Conservation (phyloP, 176 grass and related monocot genomes). For the Aegilops tauschii region DNA sequence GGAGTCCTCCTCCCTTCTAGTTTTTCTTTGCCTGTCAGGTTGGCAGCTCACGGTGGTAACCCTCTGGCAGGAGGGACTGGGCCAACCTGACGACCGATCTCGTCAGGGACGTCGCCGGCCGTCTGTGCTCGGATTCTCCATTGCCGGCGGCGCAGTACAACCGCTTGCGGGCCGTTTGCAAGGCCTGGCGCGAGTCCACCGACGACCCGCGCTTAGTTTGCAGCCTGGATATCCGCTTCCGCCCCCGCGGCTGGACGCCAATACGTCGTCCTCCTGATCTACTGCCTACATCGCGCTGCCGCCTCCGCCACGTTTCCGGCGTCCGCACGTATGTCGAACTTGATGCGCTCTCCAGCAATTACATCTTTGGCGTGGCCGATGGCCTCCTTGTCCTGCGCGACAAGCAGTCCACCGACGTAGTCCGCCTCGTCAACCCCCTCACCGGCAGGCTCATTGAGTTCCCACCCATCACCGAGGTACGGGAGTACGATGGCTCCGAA, state of each 20-base stretch:
- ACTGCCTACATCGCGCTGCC: neutral
- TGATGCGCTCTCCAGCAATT: neutral
- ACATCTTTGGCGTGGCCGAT: neutral
- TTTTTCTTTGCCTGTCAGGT: too few species aligned
- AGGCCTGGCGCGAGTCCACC: neutral
- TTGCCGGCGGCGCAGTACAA: neutral
- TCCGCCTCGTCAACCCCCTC: conserved; percentile 27
- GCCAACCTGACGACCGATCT: neutral
- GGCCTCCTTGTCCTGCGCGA: conserved; percentile 15
- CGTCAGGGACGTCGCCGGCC: neutral
- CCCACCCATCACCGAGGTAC: conserved; percentile 1
- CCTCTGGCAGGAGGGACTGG: neutral
- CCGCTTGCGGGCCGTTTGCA: conserved; percentile 2
- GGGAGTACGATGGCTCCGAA: neutral
- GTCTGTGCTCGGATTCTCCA: neutral
- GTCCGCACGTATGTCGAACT: neutral
- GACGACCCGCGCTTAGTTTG: neutral
- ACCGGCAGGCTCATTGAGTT: neutral
- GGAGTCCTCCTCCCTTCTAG: too few species aligned
- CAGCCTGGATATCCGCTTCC: neutral
- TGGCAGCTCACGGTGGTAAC: too few species aligned
- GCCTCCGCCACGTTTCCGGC: neutral
- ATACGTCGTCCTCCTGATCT: neutral
- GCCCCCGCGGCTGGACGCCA: neutral
- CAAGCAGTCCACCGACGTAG: neutral